Base-by-base conservation (phyloP, 805 yeast species). In the Teunomyces cretensis region DNA sequence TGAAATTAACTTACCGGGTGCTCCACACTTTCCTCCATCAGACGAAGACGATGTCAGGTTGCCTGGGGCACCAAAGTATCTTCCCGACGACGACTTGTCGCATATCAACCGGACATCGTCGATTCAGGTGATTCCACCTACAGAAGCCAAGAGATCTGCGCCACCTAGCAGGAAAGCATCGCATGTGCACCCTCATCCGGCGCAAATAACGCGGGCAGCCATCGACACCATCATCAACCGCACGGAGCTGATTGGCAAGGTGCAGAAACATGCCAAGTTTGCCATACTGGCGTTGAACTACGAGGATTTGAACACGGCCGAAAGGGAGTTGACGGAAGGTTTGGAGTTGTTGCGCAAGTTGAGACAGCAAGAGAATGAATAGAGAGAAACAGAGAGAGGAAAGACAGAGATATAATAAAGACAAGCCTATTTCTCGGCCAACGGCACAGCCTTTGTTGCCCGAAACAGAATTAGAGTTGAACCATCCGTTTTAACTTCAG, bases 201-300 rank as follows among this genome's bases (percentile, higher is more conserved):
- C 30, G 7, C 44, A 31, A 9, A 26, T 43, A 6, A 51, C 50
- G 17, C 62, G 65, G 46, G 72, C 66, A 9, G 73, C 78, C 37
- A 68, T 85, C 12, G 55, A 64, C n/a, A 57, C 68, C 13, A 77
- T 85, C 45, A 61, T 86, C 56, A 75, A 77, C 46, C 69, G 72
- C 12, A 77, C 83, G 16, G 86, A 79, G 43, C 67, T 74, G 38
- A 80, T 85, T 15, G 58, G 79, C 8, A 70, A 75, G 53, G 80
- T 84, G 1, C 92, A 86, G 56, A 84, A 81, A 53, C 77, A 75
- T 48, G 86, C 91, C 27, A 84, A 80, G 58, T 86, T 82, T 60
- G 92, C 90, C 1, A 80, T 85, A 6, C 83, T 89, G 45, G 94
- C 95, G 0, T 70, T 86, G 58, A 85, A 85, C 57, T 86, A 85